Evolutionary conservation across 805 yeast genomes (phyloP).

Genomic region (Metschnikowia amazonensis): DNA sequence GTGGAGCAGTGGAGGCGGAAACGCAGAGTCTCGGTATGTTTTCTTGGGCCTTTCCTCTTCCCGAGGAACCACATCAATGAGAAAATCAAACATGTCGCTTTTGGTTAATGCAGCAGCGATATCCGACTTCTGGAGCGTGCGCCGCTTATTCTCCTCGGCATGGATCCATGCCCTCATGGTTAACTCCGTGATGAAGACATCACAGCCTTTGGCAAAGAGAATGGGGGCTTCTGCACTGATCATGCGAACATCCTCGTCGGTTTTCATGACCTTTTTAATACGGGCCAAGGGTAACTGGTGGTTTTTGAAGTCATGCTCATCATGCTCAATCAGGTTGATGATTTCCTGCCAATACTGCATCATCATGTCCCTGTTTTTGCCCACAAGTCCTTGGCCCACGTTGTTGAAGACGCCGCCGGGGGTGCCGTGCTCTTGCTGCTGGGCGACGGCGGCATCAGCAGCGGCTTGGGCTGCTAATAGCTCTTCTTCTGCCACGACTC

Average conservation of each 20-base stretch:
- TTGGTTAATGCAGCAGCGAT: slow-evolving; percentile 93
- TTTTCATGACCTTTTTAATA: slow-evolving; percentile 95
- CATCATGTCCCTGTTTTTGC: slow-evolving; percentile 74
- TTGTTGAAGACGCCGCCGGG: slow-evolving; percentile 73
- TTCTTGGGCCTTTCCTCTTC: slow-evolving; percentile 66
- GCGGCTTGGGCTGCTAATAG: slow-evolving; percentile 44
- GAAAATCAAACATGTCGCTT: slow-evolving; percentile 94
- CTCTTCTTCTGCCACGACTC: slow-evolving; percentile 39
- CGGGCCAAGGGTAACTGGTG: slow-evolving; percentile 95
- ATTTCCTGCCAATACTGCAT: slow-evolving; percentile 98
- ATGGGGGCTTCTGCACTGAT: slow-evolving; percentile 98
- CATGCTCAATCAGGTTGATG: slow-evolving; percentile 85
- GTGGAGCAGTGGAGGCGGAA: slow-evolving; percentile 13
- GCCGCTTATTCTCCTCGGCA: slow-evolving; percentile 91
- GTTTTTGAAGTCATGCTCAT: slow-evolving; percentile 85
- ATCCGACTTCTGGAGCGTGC: slow-evolving; percentile 91
- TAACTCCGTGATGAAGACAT: slow-evolving; percentile 90
- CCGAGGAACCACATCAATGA: slow-evolving; percentile 93
- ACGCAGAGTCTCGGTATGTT: slow-evolving; percentile 25
- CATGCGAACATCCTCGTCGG: slow-evolving; percentile 96
- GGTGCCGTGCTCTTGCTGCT: slow-evolving; percentile 35
- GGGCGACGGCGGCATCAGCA: slow-evolving; percentile 45
- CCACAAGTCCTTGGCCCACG: slow-evolving; percentile 63
- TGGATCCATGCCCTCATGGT: slow-evolving; percentile 99
- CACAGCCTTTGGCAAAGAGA: slow-evolving; percentile 96